Percentiles rank a stretch among this genome's conserved stretches.
phyloP scores from a whole-genome alignment of 768 basidiomycete species.

The Suillus clintonianus region DNA sequence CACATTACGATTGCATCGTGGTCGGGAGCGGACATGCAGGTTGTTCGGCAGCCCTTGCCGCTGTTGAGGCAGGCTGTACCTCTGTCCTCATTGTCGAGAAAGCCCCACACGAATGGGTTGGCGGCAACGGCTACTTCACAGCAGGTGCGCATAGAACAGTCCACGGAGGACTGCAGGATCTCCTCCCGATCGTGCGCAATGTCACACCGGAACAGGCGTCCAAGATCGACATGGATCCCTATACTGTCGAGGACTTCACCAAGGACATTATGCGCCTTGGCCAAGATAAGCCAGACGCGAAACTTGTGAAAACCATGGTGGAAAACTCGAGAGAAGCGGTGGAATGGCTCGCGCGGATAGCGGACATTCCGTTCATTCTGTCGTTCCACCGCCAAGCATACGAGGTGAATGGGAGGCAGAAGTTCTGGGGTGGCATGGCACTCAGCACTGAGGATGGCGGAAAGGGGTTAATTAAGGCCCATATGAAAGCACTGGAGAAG shows the following conservation, averaged over 20 bases:
- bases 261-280: constrained; percentile 64
- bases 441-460: constrained; percentile 65
- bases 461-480: constrained; percentile 64
- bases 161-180: constrained; percentile 60
- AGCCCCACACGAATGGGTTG: constrained; percentile 61
- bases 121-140: constrained; percentile 75
- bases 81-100: constrained; percentile 69
- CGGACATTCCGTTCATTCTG: constrained; percentile 55
- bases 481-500: constrained; percentile 48
- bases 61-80: constrained; percentile 57
- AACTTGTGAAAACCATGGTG: constrained; percentile 54
- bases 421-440: constrained; percentile 73
- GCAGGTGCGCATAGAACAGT: constrained; percentile 68
- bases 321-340: constrained; percentile 56
- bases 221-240: constrained; percentile 59
- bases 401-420: constrained; percentile 58
- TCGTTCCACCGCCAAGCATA: constrained; percentile 72
- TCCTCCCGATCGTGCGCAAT: constrained; percentile 55
- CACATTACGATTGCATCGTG: constrained; percentile 55
- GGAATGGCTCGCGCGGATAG: constrained; percentile 54
- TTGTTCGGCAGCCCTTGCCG: constrained; percentile 63
- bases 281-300: constrained; percentile 47
- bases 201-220: constrained; percentile 42
- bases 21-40: constrained; percentile 71
- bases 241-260: constrained; percentile 55